Base-by-base conservation (phyloP, 192 early-diverging fungal genomes). In the Haplosporangium gracile region DNA sequence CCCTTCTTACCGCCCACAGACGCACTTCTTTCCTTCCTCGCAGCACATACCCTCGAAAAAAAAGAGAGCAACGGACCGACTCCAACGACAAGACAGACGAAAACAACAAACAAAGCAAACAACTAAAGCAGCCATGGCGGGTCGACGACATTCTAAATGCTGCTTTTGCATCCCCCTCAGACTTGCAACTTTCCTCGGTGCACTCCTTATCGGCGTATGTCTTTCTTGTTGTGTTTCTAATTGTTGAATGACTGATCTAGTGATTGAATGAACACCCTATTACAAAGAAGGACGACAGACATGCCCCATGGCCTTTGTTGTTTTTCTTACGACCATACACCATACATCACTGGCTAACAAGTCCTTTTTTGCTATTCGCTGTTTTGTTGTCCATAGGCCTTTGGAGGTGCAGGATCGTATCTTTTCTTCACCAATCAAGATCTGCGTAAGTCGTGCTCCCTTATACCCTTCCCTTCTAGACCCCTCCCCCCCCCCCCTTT, bases 81-180 rank as follows among this genome's bases (percentile, higher is more conserved):
- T 26, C 5, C 22, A n/a, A 29, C 8, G 4, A 32, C n/a, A 15
- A 65, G 29, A 49, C 47, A 49, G 11, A 63, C 26, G 2, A 65
- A 11, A 26, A 32, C 55, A 60, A 60, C 55, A 60, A 60, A 49
- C 13, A 22, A 60, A 60, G 55, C 55, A 60, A 34, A 32, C 60
- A 65, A 65, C 60, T 65, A 65, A 26, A 32, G 26, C 29, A 65
- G 29, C 60, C 29, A 65, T 65, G 60, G 60, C 60, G 49, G 49
- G 49, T 32, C 60, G 60, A 32, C n/a, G 60, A 65, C 60, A 32
- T 65, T 13, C 29, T 9, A 26, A 32, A 32, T 86, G 84, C 70
- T 86, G 84, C 36, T 73, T 75, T 71, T 86, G 84, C 79, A 78
- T 86, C 70, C 84, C 84, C 18, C 57, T 86, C 36, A 75, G 84